Percentiles rank a stretch among this genome's conserved stretches.
These are phyloP conservation scores for Candida germanica DNA, from an alignment of 805 yeast genomes.

Conservation along the genomic window DNA sequence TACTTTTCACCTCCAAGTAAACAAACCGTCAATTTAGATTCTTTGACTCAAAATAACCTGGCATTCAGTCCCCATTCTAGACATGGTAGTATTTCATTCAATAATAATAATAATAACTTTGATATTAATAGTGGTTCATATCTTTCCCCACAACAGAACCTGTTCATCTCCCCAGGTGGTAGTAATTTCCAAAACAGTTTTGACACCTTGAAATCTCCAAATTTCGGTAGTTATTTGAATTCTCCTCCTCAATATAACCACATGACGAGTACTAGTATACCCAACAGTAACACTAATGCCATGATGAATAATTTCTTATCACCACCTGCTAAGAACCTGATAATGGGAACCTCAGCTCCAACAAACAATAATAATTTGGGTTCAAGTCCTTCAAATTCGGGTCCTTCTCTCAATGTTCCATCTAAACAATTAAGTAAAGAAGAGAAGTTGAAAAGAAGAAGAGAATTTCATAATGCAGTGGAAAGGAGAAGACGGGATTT, in stretches of 20 bases:
- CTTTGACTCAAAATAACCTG: slow-evolving; percentile 26
- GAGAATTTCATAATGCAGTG: slow-evolving; percentile 92
- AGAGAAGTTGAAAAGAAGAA: slow-evolving; percentile 68
- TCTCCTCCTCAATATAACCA: slow-evolving; percentile 34
- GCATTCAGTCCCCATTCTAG: slow-evolving; percentile 33
- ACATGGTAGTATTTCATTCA: slow-evolving; percentile 31
- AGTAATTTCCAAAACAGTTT: slow-evolving; percentile 26
- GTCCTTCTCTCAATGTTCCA: slow-evolving; percentile 14
- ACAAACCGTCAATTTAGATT: slow-evolving; percentile 9
- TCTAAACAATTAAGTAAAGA: slow-evolving; percentile 51
- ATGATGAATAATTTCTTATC: slow-evolving; percentile 20
- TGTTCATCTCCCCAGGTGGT: slow-evolving; percentile 30
- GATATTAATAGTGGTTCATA: slow-evolving; percentile 28
- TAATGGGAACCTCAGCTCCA: slow-evolving; percentile 34
- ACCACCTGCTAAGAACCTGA: slow-evolving; percentile 17
- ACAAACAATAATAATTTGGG: slow-evolving; percentile 2
- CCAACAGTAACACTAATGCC: slow-evolving; percentile 8
- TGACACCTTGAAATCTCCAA: slow-evolving; percentile 37
- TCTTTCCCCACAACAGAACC: slow-evolving; percentile 32
- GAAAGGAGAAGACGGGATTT: slow-evolving; percentile 89
- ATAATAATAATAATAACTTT: slow-evolving; percentile 15
- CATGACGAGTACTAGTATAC: slow-evolving; percentile 23
- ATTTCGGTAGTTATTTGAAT: slow-evolving; percentile 27
- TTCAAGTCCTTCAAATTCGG: slow-evolving; percentile 5
- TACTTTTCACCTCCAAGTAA: slow-evolving; percentile 40